phyloP scores from a whole-genome alignment of 2,329 filamentous ascomycete genomes.

The Whalleya microplaca region DNA sequence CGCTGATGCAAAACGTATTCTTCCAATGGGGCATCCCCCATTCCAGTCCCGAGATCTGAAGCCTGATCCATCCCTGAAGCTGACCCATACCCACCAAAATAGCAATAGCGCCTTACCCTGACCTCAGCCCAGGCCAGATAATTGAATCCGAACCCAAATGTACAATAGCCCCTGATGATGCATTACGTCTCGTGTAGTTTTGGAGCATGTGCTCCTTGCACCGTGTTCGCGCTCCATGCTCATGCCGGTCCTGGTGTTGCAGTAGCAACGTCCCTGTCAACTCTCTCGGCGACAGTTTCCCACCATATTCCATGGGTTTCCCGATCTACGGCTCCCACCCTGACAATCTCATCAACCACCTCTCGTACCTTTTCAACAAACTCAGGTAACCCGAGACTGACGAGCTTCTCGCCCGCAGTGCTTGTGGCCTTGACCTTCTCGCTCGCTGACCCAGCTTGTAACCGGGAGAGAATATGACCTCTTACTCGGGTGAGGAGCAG shows the following conservation, averaged over 20 bases:
- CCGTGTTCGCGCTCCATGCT: slow-evolving; percentile 1
- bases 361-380: slow-evolving; percentile 71
- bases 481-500: slow-evolving; percentile 70
- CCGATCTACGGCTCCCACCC: slow-evolving; percentile 68
- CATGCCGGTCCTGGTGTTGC: slow-evolving; percentile 15
- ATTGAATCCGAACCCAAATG: slow-evolving; percentile 24
- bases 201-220: slow-evolving; percentile 7
- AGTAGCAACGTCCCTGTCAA: slow-evolving; percentile 46
- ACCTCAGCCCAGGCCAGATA: slow-evolving; percentile 24
- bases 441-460: slow-evolving; percentile 67
- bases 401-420: slow-evolving; percentile 70
- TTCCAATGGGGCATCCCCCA: slow-evolving; percentile 13
- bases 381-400: slow-evolving; percentile 71
- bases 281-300: slow-evolving; percentile 64
- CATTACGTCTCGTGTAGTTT: slow-evolving; percentile 12
- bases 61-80: slow-evolving; percentile 14
- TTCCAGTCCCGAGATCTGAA: slow-evolving; percentile 23
- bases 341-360: slow-evolving; percentile 69
- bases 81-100: slow-evolving; percentile 21
- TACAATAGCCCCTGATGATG: slow-evolving; percentile 18
- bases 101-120: slow-evolving; percentile 24
- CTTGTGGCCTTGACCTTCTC: slow-evolving; percentile 73
- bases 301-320: slow-evolving; percentile 72
- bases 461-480: slow-evolving; percentile 65
- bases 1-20: slow-evolving; percentile 30